These are phyloP conservation scores for Biscogniauxia sp. DNA, from an alignment of 2,329 filamentous ascomycete genomes.

Conservation along the genomic window DNA sequence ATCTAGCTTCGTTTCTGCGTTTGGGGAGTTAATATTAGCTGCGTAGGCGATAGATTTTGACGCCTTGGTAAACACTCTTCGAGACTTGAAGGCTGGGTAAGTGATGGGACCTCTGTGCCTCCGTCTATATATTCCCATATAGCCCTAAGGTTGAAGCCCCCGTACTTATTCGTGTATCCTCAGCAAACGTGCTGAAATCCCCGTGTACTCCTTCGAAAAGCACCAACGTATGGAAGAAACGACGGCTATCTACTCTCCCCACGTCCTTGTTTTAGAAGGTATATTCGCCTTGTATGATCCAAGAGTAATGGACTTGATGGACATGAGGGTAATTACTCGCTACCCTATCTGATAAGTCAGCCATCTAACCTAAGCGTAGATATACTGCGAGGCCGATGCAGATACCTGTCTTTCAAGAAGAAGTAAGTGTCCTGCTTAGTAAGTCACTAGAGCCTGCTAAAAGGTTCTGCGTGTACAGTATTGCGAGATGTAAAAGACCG, in stretches of 20 bases:
- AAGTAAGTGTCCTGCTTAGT: conserved; percentile 54
- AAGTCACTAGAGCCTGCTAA: not conserved
- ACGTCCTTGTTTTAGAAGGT: conserved; percentile 91
- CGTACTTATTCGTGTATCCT: conserved; percentile 11
- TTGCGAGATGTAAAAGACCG: conserved; percentile 85
- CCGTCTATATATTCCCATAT: not conserved
- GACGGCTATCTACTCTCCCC: conserved; percentile 90
- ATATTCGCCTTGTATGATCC: conserved; percentile 93
- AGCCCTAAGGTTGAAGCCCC: not conserved
- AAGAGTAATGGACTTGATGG: conserved; percentile 79
- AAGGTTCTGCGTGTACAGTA: conserved; percentile 47
- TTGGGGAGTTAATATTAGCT: conserved; percentile 21
- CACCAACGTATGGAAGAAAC: conserved; percentile 78
- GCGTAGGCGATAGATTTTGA: conserved; percentile 86
- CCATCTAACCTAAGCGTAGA: conserved; percentile 45
- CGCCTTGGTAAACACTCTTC: conserved; percentile 72
- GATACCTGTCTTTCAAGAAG: conserved; percentile 89
- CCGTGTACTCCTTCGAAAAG: conserved; percentile 91
- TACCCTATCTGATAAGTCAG: not conserved
- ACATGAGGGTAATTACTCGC: conserved; percentile 70
- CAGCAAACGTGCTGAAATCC: conserved; percentile 85
- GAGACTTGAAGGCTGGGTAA: conserved; percentile 89
- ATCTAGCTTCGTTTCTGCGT: conserved; percentile 1
- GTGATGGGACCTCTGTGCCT: conserved; percentile 1
- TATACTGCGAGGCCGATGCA: conserved; percentile 94